Evolutionary conservation across 2,329 filamentous ascomycete genomes (phyloP), one percentile per base, ranked within the genome.

Genomic region (Colletotrichum noveboracense): DNA sequence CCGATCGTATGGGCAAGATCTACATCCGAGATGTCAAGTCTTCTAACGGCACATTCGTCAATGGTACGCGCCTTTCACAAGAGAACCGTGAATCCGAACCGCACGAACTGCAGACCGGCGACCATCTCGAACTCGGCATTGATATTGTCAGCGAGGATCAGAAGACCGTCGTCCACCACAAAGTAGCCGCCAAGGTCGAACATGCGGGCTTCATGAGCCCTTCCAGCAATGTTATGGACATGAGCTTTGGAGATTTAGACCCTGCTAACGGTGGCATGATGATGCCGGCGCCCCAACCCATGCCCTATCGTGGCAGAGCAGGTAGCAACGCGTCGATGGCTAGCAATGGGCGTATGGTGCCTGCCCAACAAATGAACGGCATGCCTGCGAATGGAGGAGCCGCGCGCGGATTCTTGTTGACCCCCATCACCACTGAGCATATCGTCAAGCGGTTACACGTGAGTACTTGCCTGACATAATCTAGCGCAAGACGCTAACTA

Each of bases 111-210:
- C 94, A 96, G 81, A 96, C 96, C 75, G 93, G 95, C 78, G 97
- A 99, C 82, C 95, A 97, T 77, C 88, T 99, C 69, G 97, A 99
- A 83, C 90, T 99, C 43, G 97, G 97, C 71, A 99, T 99, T 80
- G 97, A 99, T 82, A 99, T 99, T 81, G 96, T 99, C 67, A 98
- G 95, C 84, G 97, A 99, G 84, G 97, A 99, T 83, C 96, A 98
- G 84, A 98, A 98, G 86, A 98, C 96, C 0, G 96, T 99, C 32
- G 96, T 99, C 16, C 97, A 99, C 82, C 97, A 98, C 87, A 99
- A 99, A 83, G 97, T 99, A 64, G 96, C 96, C 24, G 96, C 97
- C 71, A 97, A 97, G 83, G 96, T 99, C 71, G 97, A 99, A 84
- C 95, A 98, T 86, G 96, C 97, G 52, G 97, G 97, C 8, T 94